Evolutionary conservation across 768 basidiomycete species (phyloP).

Genomic region (Porphyrellus cyaneotinctus): DNA sequence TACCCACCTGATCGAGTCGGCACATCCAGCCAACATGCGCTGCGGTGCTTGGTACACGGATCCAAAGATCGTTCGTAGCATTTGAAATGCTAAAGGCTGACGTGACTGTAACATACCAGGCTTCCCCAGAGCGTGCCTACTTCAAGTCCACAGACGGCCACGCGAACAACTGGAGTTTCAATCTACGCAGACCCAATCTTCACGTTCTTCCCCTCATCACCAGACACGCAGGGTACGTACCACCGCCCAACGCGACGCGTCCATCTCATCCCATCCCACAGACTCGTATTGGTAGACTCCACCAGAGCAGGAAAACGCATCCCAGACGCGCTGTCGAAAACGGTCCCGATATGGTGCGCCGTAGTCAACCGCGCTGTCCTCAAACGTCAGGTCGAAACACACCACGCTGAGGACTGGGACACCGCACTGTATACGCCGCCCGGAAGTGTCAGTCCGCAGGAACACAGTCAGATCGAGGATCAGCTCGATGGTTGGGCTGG

Average conservation of each 20-base stretch:
- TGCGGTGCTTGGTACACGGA: slow-evolving; percentile 95
- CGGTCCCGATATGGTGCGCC: slow-evolving; percentile 92
- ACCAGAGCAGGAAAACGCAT: slow-evolving; percentile 91
- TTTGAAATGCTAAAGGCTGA: background rate
- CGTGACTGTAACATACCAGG: background rate
- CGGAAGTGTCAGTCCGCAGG: slow-evolving; percentile 62
- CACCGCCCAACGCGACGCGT: background rate
- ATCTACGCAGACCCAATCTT: slow-evolving; percentile 78
- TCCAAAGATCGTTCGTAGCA: slow-evolving; percentile 51
- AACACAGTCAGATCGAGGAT: slow-evolving; percentile 73
- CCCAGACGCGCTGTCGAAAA: slow-evolving; percentile 91
- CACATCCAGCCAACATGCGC: slow-evolving; percentile 85
- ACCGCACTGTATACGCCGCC: slow-evolving; percentile 65
- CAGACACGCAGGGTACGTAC: slow-evolving; percentile 53
- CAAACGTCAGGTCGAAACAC: slow-evolving; percentile 1
- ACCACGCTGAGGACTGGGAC: slow-evolving; percentile 48
- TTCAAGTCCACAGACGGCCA: slow-evolving; percentile 95
- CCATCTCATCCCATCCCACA: slow-evolving; percentile 25
- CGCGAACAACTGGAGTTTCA: slow-evolving; percentile 80
- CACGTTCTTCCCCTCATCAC: slow-evolving; percentile 62
- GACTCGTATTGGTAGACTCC: slow-evolving; percentile 86
- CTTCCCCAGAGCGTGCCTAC: slow-evolving; percentile 47
- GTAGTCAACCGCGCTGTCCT: slow-evolving; percentile 70
- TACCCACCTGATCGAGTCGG: too few relatives aligned
- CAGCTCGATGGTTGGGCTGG: slow-evolving; percentile 66